Evolutionary conservation across 306 rosid genomes (phyloP).

Genomic region (Astragalus membranaceus): DNA sequence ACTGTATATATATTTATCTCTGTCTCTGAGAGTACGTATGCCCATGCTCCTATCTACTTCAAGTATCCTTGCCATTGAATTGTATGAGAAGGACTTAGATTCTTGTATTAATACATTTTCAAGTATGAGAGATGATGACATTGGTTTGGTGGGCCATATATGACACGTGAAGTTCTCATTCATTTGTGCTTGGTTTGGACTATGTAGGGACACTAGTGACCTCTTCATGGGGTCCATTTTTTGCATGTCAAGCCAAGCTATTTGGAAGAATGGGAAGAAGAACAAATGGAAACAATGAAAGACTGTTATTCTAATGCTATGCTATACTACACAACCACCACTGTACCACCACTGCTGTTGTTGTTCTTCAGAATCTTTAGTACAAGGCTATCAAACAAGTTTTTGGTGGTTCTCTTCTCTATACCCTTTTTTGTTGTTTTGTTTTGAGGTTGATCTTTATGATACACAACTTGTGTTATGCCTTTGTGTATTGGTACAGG

Average conservation of each 20-base stretch:
- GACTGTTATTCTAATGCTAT: conserved; percentile 3
- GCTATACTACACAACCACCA: conserved; percentile 16
- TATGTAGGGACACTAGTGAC: conserved; percentile 36
- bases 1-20: conserved; percentile 23
- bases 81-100: conserved; percentile 47
- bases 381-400: conserved; percentile 38
- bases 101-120: conserved; percentile 33
- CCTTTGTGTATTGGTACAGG: too few species aligned
- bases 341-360: neutral
- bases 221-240: conserved; percentile 38
- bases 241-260: conserved; percentile 32
- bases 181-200: conserved; percentile 38
- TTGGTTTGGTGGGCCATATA: conserved; percentile 63
- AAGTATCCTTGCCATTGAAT: conserved; percentile 47
- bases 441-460: too few species aligned
- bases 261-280: conserved; percentile 16
- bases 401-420: neutral
- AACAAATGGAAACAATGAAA: conserved; percentile 28
- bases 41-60: conserved; percentile 37
- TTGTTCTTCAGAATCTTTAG: conserved; percentile 27
- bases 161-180: conserved; percentile 66
- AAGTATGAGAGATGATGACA: conserved; percentile 28
- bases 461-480: too few species aligned
- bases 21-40: conserved; percentile 19
- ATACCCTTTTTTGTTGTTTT: too few species aligned